Conservation (phyloP, 495 filamentous ascomycete genomes). For the Letharia lupina region DNA sequence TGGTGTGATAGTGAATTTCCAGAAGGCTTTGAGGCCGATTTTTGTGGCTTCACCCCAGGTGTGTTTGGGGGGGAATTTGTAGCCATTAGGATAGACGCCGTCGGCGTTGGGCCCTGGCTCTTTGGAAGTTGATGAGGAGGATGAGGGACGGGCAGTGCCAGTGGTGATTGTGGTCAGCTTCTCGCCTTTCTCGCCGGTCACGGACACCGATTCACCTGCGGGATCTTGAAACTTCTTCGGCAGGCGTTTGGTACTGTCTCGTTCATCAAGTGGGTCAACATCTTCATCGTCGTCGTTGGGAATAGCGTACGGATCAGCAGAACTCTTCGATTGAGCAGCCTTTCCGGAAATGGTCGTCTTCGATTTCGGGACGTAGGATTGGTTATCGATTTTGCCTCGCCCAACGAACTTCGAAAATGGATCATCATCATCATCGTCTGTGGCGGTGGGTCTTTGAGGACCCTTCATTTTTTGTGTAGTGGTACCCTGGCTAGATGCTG, state of each 20-base stretch:
- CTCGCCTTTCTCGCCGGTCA: conserved; percentile 12
- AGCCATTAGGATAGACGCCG: conserved; percentile 48
- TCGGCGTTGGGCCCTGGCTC: conserved; percentile 23
- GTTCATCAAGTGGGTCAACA: conserved; percentile 16
- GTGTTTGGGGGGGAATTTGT: conserved; percentile 62
- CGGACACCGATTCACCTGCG: conserved; percentile 12
- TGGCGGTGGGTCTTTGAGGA: conserved; percentile 5
- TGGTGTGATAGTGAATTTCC: conserved; percentile 56
- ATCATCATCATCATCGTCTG: conserved; percentile 20
- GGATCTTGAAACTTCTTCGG: conserved; percentile 24
- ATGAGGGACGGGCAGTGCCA: conserved; percentile 8
- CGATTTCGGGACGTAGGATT: conserved; percentile 18
- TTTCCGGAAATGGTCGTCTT: conserved; percentile 9
- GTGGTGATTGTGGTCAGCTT: conserved; percentile 11
- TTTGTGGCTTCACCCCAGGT: conserved; percentile 43
- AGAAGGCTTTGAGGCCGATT: conserved; percentile 44
- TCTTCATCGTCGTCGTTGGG: conserved; percentile 19
- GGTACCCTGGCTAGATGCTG: neutral
- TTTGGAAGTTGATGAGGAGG: conserved; percentile 16
- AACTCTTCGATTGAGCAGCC: neutral
- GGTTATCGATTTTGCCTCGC: conserved; percentile 26
- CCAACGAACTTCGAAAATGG: conserved; percentile 23
- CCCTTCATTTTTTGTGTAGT: neutral
- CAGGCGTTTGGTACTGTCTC: conserved; percentile 9
- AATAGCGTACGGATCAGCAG: conserved; percentile 15